phyloP scores from a whole-genome alignment of 78 protist species.

The Guillardia theta region DNA sequence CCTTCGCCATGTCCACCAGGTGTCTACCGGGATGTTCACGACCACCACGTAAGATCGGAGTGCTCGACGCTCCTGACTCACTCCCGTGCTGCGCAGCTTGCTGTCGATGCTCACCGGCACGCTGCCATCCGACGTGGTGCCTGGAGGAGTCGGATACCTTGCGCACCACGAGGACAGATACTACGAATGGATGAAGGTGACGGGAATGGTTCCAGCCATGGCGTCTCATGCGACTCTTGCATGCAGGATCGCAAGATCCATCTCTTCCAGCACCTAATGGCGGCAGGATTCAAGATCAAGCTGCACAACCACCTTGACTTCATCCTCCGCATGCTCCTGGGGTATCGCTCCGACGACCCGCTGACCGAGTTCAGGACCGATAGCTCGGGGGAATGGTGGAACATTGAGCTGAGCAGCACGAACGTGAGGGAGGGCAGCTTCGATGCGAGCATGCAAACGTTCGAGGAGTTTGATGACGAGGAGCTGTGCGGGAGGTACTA shows the following conservation, averaged over 20 bases:
- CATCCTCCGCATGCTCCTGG: not conserved
- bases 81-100: not conserved
- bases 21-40: not conserved
- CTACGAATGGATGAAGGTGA: not conserved
- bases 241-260: not conserved
- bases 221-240: not conserved
- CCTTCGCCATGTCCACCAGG: not conserved
- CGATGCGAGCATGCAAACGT: not conserved
- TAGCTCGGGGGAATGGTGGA: not conserved
- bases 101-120: not conserved
- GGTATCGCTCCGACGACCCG: not conserved
- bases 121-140: not conserved
- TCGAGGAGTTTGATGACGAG: not conserved
- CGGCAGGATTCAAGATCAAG: not conserved
- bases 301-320: conserved; percentile 16
- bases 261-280: not conserved
- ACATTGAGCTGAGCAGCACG: not conserved
- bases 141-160: conserved; percentile 4
- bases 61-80: not conserved
- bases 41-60: not conserved
- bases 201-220: not conserved
- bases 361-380: not conserved
- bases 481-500: not conserved
- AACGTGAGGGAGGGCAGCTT: not conserved
- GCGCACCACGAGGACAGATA: not conserved